These are phyloP conservation scores for Penicillium alfredii DNA, from an alignment of 495 filamentous ascomycete species.

Conservation along the genomic window DNA sequence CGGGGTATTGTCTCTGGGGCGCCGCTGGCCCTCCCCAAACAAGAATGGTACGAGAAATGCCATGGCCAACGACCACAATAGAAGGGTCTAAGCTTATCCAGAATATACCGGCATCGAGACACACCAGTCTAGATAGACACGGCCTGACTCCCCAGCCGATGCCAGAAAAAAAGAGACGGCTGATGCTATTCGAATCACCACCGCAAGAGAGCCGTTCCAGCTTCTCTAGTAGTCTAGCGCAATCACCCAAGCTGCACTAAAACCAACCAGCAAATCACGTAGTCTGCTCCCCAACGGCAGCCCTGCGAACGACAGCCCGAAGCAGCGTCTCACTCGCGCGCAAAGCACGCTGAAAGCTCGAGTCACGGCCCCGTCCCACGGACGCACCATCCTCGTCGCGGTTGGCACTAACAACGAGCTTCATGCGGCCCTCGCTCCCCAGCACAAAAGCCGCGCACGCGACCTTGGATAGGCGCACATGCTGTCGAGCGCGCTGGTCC, in stretches of 20 bases:
- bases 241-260: neutral
- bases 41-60: too few species aligned
- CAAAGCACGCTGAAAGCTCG: constrained; percentile 10
- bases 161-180: too few species aligned
- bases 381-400: constrained; percentile 14
- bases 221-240: neutral
- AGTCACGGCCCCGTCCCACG: neutral
- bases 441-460: constrained; percentile 50
- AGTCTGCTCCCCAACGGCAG: constrained; percentile 18
- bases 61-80: too few species aligned
- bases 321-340: constrained; percentile 27
- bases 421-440: constrained; percentile 47
- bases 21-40: too few species aligned
- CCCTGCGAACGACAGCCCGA: constrained; percentile 23
- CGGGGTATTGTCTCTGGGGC: too few species aligned
- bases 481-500: constrained; percentile 18
- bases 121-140: too few species aligned
- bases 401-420: constrained; percentile 37
- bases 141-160: too few species aligned
- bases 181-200: too few species aligned
- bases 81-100: too few species aligned
- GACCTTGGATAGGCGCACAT: constrained; percentile 44
- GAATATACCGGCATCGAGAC: too few species aligned
- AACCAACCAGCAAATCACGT: constrained; percentile 15
- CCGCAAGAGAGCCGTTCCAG: too few species aligned